These are phyloP conservation scores for Xerocomus spinulosus DNA, from an alignment of 768 basidiomycete species.

Conservation along the genomic window DNA sequence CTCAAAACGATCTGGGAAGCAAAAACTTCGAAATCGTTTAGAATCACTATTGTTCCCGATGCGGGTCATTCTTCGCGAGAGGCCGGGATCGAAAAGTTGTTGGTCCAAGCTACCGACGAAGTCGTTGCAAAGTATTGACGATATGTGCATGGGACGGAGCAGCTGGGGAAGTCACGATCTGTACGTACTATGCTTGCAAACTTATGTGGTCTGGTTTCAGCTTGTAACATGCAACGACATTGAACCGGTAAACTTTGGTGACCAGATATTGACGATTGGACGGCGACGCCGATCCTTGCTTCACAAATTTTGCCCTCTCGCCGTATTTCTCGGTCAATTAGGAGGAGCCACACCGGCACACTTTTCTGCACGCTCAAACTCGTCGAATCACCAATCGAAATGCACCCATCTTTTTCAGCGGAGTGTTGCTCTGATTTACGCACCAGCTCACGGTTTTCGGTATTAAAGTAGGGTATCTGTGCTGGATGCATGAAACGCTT, in stretches of 20 bases:
- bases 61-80: slow-evolving; percentile 88
- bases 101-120: slow-evolving; percentile 54
- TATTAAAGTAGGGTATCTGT: slow-evolving; percentile 66
- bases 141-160: background rate
- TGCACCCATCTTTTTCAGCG: slow-evolving; percentile 73
- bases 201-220: no score
- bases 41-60: slow-evolving; percentile 69
- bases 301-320: slow-evolving; percentile 9
- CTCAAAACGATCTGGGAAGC: slow-evolving; percentile 85
- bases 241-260: background rate
- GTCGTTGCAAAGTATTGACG: slow-evolving; percentile 24
- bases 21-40: slow-evolving; percentile 35
- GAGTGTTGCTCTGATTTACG: slow-evolving; percentile 77
- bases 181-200: no score
- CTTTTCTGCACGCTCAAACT: background rate
- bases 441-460: slow-evolving; percentile 73
- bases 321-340: slow-evolving; percentile 1
- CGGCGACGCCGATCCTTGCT: no score
- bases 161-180: background rate
- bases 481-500: slow-evolving; percentile 70
- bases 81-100: slow-evolving; percentile 57
- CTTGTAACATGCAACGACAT: background rate
- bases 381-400: no score
- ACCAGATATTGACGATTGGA: no score
- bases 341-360: no score